These are phyloP conservation scores for Aphanomyces cochlioides DNA, from an alignment of 352 stramenopile genomes.

Conservation along the genomic window DNA sequence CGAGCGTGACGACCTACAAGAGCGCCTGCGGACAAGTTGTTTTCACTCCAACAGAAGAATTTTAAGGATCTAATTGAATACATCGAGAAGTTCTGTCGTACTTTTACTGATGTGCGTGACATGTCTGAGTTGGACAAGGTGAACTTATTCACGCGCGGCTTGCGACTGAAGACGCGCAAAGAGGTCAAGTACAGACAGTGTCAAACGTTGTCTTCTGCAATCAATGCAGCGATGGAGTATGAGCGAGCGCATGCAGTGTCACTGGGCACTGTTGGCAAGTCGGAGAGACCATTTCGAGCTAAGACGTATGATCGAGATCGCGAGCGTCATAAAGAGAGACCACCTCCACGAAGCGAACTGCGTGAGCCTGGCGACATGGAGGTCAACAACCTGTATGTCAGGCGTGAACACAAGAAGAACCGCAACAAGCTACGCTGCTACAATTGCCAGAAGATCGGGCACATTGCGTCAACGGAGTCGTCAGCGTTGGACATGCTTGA, in stretches of 20 bases:
- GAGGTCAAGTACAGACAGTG: conserved; percentile 36
- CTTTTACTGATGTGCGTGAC: conserved; percentile 31
- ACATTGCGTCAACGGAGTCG: too few species aligned
- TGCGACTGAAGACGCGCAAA: conserved; percentile 27
- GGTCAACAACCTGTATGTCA: too few species aligned
- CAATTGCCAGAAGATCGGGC: too few species aligned
- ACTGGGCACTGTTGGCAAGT: too few species aligned
- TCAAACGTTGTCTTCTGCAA: conserved; percentile 29
- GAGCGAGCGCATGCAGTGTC: conserved; percentile 30
- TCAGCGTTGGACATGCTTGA: too few species aligned
- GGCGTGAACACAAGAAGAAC: too few species aligned
- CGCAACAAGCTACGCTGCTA: too few species aligned
- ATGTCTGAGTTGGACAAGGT: conserved; percentile 37
- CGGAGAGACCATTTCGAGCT: too few species aligned
- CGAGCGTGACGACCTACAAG: conserved; percentile 32
- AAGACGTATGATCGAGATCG: too few species aligned
- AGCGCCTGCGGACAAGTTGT: conserved; percentile 31
- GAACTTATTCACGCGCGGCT: conserved; percentile 33
- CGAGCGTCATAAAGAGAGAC: too few species aligned
- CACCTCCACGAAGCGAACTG: too few species aligned
- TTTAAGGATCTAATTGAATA: conserved; percentile 32
- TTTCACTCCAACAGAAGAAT: conserved; percentile 25
- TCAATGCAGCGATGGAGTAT: conserved; percentile 33
- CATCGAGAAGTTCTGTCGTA: conserved; percentile 28
- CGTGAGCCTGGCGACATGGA: too few species aligned